Conservation (phyloP, 139 green algal genomes). For the Chlamydomonas schloesseri region DNA sequence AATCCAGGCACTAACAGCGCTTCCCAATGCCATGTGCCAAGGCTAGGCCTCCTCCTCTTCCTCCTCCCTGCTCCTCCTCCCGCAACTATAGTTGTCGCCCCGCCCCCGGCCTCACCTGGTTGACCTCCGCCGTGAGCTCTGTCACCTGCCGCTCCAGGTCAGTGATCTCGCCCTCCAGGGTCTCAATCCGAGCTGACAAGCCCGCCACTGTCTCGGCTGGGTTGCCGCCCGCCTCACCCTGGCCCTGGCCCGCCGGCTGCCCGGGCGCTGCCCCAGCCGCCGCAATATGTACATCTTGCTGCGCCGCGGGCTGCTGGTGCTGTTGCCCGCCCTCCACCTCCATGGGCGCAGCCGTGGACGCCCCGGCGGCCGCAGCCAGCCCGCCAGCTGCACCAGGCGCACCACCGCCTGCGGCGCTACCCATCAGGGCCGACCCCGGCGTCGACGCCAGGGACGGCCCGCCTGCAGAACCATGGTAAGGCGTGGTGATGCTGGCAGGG, state of each 20-base stretch:
- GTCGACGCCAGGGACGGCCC: no score
- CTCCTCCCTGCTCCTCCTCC: no score
- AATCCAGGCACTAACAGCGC: no score
- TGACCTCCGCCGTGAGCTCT: not conserved
- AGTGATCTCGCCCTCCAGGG: conserved; percentile 37
- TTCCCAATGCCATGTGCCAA: no score
- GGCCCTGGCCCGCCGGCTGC: no score
- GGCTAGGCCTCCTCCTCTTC: no score
- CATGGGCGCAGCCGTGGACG: not conserved
- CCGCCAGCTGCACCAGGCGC: not conserved
- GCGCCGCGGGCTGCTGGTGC: not conserved
- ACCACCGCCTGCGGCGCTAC: not conserved
- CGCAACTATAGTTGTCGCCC: no score
- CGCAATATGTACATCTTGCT: not conserved
- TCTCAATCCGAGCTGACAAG: conserved; percentile 28
- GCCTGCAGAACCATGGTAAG: no score
- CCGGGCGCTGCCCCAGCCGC: no score
- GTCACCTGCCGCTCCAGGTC: conserved; percentile 29
- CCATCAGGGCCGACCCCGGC: not conserved
- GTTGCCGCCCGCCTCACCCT: not conserved
- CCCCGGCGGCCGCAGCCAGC: not conserved
- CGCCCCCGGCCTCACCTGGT: not conserved
- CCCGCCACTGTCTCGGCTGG: conserved; percentile 29
- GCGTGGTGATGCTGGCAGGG: no score
- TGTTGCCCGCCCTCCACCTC: conserved; percentile 3